phyloP scores from a whole-genome alignment of 2,329 filamentous ascomycete genomes.

The Elsinoe arachidis region DNA sequence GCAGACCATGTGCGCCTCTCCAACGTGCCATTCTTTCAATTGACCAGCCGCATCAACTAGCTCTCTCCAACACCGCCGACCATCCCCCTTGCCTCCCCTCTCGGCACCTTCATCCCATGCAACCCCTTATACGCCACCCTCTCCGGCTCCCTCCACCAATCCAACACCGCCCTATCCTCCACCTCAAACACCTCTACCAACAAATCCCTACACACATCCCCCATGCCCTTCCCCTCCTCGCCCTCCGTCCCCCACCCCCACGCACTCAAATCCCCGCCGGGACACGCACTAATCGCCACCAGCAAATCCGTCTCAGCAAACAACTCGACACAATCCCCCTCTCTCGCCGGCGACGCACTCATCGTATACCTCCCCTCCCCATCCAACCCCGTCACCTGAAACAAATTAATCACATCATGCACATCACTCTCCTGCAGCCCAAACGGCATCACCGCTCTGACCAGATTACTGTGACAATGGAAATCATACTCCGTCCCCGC shows the following conservation, averaged over 20 bases:
- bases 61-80: not conserved
- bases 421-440: constrained; percentile 47
- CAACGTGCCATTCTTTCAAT: too few relatives aligned
- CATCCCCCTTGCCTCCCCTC: constrained; percentile 26
- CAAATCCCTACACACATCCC: constrained; percentile 62
- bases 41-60: too few relatives aligned
- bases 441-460: constrained; percentile 59
- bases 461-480: constrained; percentile 77
- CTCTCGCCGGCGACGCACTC: constrained; percentile 49
- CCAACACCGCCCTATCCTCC: constrained; percentile 37
- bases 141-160: constrained; percentile 56
- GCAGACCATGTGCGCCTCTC: too few relatives aligned
- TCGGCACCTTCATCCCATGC: constrained; percentile 54
- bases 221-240: constrained; percentile 52
- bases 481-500: constrained; percentile 65
- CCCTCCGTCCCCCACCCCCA: constrained; percentile 65
- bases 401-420: constrained; percentile 79
- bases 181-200: constrained; percentile 65
- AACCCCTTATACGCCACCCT: constrained; percentile 53
- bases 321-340: constrained; percentile 61
- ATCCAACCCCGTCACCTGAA: constrained; percentile 75
- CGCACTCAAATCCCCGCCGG: constrained; percentile 70
- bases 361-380: constrained; percentile 68
- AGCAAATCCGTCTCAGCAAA: constrained; percentile 71
- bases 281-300: constrained; percentile 59